Evolutionary conservation across 2,329 filamentous ascomycete genomes (phyloP).

Genomic region (Fusarium abutilonis): DNA sequence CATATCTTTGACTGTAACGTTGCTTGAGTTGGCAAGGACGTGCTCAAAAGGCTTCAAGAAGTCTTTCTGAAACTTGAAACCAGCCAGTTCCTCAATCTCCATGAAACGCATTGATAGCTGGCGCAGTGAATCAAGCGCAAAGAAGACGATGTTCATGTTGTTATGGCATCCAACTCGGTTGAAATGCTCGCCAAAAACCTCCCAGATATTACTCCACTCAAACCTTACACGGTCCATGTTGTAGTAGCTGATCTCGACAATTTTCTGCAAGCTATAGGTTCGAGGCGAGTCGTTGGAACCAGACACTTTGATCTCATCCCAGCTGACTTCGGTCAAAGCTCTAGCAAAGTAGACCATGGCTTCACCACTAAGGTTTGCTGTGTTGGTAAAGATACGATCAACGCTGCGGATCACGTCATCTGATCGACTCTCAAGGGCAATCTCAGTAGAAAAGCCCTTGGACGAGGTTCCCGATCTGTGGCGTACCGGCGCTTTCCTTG

Average conservation of each 20-base stretch:
- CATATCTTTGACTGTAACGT: constrained; percentile 96
- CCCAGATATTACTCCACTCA: constrained; percentile 98
- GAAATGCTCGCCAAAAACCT: constrained; percentile 97
- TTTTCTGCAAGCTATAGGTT: constrained; percentile 96
- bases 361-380: constrained; percentile 89
- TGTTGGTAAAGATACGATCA: constrained; percentile 96
- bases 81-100: constrained; percentile 96
- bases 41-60: constrained; percentile 99
- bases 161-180: constrained; percentile 96
- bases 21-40: constrained; percentile 91
- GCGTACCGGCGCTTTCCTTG: constrained; percentile 58
- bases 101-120: constrained; percentile 99
- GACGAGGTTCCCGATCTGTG: constrained; percentile 67
- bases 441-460: constrained; percentile 76
- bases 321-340: constrained; percentile 93
- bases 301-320: constrained; percentile 98
- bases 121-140: constrained; percentile 92
- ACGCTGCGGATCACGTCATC: constrained; percentile 93
- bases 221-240: constrained; percentile 99
- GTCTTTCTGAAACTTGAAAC: constrained; percentile 99
- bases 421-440: constrained; percentile 90
- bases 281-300: constrained; percentile 94
- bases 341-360: constrained; percentile 96
- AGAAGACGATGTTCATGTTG: constrained; percentile 97
- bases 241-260: constrained; percentile 99